A percentile compares a stretch with the other conserved stretches of the same genome.
Evolutionary conservation across 352 stramenopile species (phyloP).

Genomic region (Phytophthora aleatoria): DNA sequence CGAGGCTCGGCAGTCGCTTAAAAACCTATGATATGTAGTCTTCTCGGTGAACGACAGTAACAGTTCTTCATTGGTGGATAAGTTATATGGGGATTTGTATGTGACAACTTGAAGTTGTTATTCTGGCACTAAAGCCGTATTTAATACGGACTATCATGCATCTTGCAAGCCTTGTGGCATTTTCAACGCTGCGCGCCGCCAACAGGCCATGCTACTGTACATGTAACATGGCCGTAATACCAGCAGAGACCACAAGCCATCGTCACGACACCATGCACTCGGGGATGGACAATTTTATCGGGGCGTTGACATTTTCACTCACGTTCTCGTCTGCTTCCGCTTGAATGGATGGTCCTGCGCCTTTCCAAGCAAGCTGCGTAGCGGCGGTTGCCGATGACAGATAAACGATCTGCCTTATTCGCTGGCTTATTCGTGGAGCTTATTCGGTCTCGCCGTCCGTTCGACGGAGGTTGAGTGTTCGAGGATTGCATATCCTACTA

Average conservation of each 20-base stretch:
- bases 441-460: conserved; percentile 12
- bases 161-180: not conserved
- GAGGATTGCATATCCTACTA: conserved; percentile 14
- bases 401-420: not conserved
- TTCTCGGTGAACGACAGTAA: no score
- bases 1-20: no score
- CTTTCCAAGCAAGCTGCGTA: conserved; percentile 10
- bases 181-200: not conserved
- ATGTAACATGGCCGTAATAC: conserved; percentile 6
- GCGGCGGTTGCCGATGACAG: not conserved
- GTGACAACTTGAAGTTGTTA: conserved; percentile 22
- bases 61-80: conserved; percentile 4
- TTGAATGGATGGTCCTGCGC: conserved; percentile 17
- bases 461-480: conserved; percentile 3
- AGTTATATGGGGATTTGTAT: conserved; percentile 21
- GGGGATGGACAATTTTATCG: conserved; percentile 22
- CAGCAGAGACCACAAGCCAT: conserved; percentile 19
- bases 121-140: not conserved
- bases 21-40: no score
- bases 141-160: not conserved
- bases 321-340: conserved; percentile 1
- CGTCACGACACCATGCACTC: conserved; percentile 15
- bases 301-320: conserved; percentile 20
- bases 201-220: not conserved
- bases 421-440: conserved; percentile 3